Percentiles rank a stretch among this genome's conserved stretches.
These are phyloP conservation scores for Oehlia diaphana DNA, from an alignment of 192 early-diverging fungal genomes.

Conservation along the genomic window DNA sequence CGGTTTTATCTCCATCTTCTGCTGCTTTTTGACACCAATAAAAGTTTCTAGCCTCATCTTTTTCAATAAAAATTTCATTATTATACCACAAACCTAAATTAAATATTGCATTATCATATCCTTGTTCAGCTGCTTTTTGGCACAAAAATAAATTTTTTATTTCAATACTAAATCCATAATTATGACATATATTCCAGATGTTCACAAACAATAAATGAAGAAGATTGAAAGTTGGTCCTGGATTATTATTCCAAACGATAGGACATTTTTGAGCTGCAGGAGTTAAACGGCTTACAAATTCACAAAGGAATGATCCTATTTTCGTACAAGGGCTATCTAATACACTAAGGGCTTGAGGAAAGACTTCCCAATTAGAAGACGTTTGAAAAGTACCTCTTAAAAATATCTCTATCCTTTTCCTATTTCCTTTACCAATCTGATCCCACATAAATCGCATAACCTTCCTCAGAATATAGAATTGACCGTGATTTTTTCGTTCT, in stretches of 20 bases:
- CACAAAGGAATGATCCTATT: slow-evolving; percentile 53
- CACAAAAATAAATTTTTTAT: too few relatives aligned
- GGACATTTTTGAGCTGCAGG: slow-evolving; percentile 29
- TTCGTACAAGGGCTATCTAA: slow-evolving; percentile 57
- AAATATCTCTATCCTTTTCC: slow-evolving; percentile 12
- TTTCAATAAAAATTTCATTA: too few relatives aligned
- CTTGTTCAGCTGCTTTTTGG: too few relatives aligned
- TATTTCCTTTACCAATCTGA: slow-evolving; percentile 26
- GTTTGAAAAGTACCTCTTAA: background rate
- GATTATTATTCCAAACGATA: slow-evolving; percentile 41
- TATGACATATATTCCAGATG: slow-evolving; percentile 34
- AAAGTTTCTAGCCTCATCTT: too few relatives aligned
- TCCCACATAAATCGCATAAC: slow-evolving; percentile 61
- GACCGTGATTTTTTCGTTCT: slow-evolving; percentile 61
- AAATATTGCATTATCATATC: too few relatives aligned
- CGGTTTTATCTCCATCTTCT: too few relatives aligned
- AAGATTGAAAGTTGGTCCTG: slow-evolving; percentile 26
- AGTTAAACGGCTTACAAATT: slow-evolving; percentile 45
- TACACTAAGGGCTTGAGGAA: slow-evolving; percentile 32
- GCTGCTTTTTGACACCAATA: too few relatives aligned
- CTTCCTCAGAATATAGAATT: slow-evolving; percentile 56
- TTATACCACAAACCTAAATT: too few relatives aligned
- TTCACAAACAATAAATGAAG: slow-evolving; percentile 43
- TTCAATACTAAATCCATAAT: too few relatives aligned
- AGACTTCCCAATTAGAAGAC: background rate